Evolutionary conservation across 805 yeast species (phyloP).

Genomic region (Myxozyma vanderwaltii): DNA sequence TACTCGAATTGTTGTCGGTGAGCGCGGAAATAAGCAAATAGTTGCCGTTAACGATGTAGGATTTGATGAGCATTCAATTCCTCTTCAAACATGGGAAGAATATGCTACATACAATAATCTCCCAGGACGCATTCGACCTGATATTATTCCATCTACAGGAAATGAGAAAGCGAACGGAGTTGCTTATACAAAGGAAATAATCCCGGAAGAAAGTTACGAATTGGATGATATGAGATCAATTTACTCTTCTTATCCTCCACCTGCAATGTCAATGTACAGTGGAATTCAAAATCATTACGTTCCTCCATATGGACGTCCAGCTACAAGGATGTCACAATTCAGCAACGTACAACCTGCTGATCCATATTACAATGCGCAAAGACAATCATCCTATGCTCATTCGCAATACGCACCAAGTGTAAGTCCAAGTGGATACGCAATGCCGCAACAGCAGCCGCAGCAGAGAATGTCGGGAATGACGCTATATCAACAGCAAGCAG

Average conservation of each 20-base stretch:
- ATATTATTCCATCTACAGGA: conserved; percentile 12
- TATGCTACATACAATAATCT: conserved; percentile 44
- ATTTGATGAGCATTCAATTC: conserved; percentile 44
- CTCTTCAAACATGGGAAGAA: conserved; percentile 45
- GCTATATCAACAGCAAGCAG: conserved; percentile 18
- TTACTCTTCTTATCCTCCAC: conserved; percentile 22
- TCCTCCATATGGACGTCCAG: neutral
- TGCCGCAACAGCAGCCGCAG: neutral
- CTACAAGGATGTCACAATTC: neutral
- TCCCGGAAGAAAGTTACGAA: conserved; percentile 43
- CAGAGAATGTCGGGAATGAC: conserved; percentile 14
- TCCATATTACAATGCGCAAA: neutral
- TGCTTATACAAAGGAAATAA: conserved; percentile 5
- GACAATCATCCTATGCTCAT: neutral
- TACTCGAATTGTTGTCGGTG: conserved; percentile 59
- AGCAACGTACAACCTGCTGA: neutral
- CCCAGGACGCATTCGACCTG: conserved; percentile 40
- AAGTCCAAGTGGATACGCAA: conserved; percentile 4
- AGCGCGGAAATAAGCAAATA: conserved; percentile 53
- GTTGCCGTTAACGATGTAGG: conserved; percentile 43
- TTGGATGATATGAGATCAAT: conserved; percentile 40
- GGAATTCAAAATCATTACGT: conserved; percentile 5
- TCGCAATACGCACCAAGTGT: conserved; percentile 4
- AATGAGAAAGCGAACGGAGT: conserved; percentile 20
- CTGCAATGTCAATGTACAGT: conserved; percentile 14